Evolutionary conservation across 164 flowering plant species (phyloP).

Genomic region (Magnolia changhungtana): DNA sequence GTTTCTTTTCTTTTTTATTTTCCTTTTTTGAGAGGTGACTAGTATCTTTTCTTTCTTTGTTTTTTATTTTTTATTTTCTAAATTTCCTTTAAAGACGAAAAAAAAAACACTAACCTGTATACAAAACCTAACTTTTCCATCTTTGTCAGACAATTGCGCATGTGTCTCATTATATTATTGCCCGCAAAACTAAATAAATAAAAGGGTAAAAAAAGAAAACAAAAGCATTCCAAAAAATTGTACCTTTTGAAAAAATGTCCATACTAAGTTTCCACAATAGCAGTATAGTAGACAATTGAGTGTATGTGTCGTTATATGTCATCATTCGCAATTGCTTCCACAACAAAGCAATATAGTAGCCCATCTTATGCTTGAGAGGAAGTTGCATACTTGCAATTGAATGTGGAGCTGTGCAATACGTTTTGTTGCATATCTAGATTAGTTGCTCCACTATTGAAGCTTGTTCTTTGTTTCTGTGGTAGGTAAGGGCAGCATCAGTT

Average conservation of each 20-base stretch:
- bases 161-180: background rate
- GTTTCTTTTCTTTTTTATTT: background rate
- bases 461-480: conserved; percentile 20
- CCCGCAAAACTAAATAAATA: background rate
- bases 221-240: too few species aligned
- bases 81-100: too few species aligned
- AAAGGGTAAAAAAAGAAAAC: too few species aligned
- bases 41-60: too few species aligned
- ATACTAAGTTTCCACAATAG: too few species aligned
- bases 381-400: background rate
- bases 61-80: too few species aligned
- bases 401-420: background rate
- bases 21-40: background rate
- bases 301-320: background rate
- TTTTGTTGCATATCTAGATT: background rate
- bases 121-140: too few species aligned
- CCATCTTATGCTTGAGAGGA: background rate
- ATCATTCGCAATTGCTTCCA: background rate
- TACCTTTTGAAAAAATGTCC: too few species aligned
- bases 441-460: background rate
- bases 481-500: conserved; percentile 89
- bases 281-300: background rate
- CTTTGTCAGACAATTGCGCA: background rate
- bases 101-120: too few species aligned
- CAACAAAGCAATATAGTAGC: background rate